Evolutionary conservation across 176 grass and related monocot genomes (phyloP).

Genomic region (Eragrostis curvula): DNA sequence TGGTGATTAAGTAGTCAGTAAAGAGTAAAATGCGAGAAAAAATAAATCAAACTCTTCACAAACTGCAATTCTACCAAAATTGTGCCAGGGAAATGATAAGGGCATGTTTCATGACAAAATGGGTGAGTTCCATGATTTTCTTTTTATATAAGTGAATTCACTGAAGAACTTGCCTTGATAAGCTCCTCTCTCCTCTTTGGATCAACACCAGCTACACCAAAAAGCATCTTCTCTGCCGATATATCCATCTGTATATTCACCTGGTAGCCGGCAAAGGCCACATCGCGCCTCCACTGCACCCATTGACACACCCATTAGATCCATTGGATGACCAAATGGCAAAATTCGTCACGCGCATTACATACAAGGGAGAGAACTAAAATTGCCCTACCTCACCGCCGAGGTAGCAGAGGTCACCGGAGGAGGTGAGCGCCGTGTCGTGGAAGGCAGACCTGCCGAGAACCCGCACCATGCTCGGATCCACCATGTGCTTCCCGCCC

Average conservation of each 20-base stretch:
- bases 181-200: conserved; percentile 87
- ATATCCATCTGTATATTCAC: conserved; percentile 95
- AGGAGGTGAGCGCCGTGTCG: conserved; percentile 84
- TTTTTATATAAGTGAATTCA: conserved; percentile 2
- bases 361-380: not conserved
- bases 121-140: not conserved
- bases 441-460: conserved; percentile 91
- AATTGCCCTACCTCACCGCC: conserved; percentile 74
- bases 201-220: conserved; percentile 79
- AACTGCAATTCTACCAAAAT: not conserved
- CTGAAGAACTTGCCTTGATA: conserved; percentile 67
- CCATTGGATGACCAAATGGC: not conserved
- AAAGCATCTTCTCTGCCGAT: conserved; percentile 90
- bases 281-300: conserved; percentile 89
- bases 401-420: conserved; percentile 91
- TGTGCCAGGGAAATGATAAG: not conserved
- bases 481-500: conserved; percentile 99
- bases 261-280: conserved; percentile 96
- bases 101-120: not conserved
- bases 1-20: conserved; percentile 12
- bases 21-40: not conserved
- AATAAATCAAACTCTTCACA: not conserved
- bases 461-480: conserved; percentile 88
- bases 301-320: conserved; percentile 22
- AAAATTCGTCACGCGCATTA: conserved; percentile 15